Base-by-base conservation (phyloP, 2,329 filamentous ascomycete genomes). In the Curvularia sp. region DNA sequence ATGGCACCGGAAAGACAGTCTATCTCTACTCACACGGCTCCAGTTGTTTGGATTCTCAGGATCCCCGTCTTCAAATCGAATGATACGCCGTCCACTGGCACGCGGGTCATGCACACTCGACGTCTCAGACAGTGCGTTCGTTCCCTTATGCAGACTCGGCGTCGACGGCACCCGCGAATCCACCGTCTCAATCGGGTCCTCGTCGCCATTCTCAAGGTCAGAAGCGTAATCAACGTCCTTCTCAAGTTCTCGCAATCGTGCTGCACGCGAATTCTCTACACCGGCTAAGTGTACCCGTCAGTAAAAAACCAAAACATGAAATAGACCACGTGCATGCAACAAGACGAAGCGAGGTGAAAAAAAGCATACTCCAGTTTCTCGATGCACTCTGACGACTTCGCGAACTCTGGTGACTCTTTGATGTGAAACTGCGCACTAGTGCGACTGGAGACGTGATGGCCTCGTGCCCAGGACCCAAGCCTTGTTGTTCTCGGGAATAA, bases 31-130 rank as follows among this genome's bases (percentile, higher is more conserved):
- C 68, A 75, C 73, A 39, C 55, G 61, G n/a, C 67, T 66, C 78
- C 78, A 81, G 50, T 80, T 80, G 54, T 80, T 77, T 1, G 80
- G 80, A 50, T 80, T 75, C 0, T 72, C 71, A 13, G 74, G 74
- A 59, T 81, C 80, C 21, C 71, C 73, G 32, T 74, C 68, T 25
- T 65, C 67, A 59, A 81, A 81, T 1, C 72, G 70, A 5, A 81
- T 69, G 21, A 79, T 67, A 5, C 60, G 74, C 50, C 64, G 70
- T 7, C 57, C 36, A 19, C 25, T 49, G 27, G 53, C 8, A 19
- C 55, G 51, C 42, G 27, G 25, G 18, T 55, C 51, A 18, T 55
- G 41, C 13, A 30, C 21, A 28, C 46, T 50, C 12, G 57, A 60
- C 8, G 25, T 48, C 30, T 49, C 49, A 8, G 63, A 67, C 8